These are phyloP conservation scores for Rhodotorula taiwanensis DNA, from an alignment of 768 basidiomycete species.

Conservation along the genomic window DNA sequence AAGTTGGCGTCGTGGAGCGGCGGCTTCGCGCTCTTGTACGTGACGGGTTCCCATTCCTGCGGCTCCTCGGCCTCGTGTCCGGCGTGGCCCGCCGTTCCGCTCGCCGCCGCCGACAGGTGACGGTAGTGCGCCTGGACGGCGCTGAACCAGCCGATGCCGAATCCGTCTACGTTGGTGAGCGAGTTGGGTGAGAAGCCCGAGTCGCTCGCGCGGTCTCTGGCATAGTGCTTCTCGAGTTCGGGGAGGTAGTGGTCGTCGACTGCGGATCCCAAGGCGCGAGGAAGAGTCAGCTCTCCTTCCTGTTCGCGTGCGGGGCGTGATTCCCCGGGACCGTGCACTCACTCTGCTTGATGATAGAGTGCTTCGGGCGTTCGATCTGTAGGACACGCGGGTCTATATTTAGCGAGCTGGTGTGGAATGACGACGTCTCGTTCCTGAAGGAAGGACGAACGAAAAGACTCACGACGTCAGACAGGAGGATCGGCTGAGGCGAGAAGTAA, in stretches of 20 bases:
- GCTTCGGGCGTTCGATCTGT: neutral
- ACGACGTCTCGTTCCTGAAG: too few species aligned
- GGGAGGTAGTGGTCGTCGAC: constrained; percentile 8
- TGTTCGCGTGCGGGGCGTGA: too few species aligned
- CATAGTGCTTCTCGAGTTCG: neutral
- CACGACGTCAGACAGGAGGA: neutral
- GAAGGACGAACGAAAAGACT: too few species aligned
- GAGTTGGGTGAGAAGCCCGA: neutral
- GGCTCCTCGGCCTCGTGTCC: neutral
- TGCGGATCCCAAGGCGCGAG: too few species aligned
- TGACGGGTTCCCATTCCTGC: neutral
- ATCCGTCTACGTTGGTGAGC: constrained; percentile 11
- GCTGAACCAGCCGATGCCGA: constrained; percentile 6
- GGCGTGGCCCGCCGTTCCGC: too few species aligned
- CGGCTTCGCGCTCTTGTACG: neutral
- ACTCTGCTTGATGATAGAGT: constrained; percentile 11
- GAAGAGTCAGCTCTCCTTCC: too few species aligned
- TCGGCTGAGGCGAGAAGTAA: constrained; percentile 9
- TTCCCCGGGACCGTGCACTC: neutral
- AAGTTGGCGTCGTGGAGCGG: neutral
- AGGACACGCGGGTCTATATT: too few species aligned
- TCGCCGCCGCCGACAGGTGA: neutral
- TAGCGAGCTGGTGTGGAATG: too few species aligned
- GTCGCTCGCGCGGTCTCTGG: neutral
- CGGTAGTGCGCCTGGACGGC: neutral